A percentile compares a stretch with the other conserved stretches of the same genome.
phyloP scores from a whole-genome alignment of 371 early-diverging fungal species.

The Mucor piriformis region DNA sequence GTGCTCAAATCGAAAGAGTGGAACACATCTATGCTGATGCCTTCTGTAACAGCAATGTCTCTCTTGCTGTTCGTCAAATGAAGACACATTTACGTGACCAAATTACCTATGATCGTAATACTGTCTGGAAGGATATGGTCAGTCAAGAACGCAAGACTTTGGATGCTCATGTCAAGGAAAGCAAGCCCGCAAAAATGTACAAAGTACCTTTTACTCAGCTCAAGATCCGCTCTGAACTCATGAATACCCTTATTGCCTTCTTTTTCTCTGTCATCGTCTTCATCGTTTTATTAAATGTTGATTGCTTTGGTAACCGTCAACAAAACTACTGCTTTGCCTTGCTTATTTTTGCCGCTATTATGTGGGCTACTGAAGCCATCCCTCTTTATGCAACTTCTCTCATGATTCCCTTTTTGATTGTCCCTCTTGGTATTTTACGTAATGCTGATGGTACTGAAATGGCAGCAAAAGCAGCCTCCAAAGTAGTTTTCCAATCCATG shows the following conservation, averaged over 20 bases:
- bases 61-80: conserved; percentile 65
- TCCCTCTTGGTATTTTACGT: conserved; percentile 72
- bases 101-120: conserved; percentile 78
- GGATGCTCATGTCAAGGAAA: conserved; percentile 55
- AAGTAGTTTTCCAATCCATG: conserved; percentile 88
- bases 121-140: conserved; percentile 84
- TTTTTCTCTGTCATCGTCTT: conserved; percentile 57
- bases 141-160: conserved; percentile 67
- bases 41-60: conserved; percentile 56
- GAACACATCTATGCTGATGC: conserved; percentile 70
- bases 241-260: conserved; percentile 35
- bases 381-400: conserved; percentile 85
- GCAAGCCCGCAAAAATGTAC: conserved; percentile 39
- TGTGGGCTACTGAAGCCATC: conserved; percentile 77
- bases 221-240: conserved; percentile 27
- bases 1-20: conserved; percentile 55
- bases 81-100: conserved; percentile 71
- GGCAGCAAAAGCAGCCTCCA: conserved; percentile 77
- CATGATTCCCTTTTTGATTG: conserved; percentile 76
- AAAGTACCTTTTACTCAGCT: conserved; percentile 44
- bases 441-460: conserved; percentile 47
- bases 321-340: conserved; percentile 70
- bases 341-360: conserved; percentile 61
- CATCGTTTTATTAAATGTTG: conserved; percentile 52
- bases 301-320: conserved; percentile 59